Evolutionary conservation across 495 filamentous ascomycete genomes (phyloP).

Genomic region (Xylaria cubensis): DNA sequence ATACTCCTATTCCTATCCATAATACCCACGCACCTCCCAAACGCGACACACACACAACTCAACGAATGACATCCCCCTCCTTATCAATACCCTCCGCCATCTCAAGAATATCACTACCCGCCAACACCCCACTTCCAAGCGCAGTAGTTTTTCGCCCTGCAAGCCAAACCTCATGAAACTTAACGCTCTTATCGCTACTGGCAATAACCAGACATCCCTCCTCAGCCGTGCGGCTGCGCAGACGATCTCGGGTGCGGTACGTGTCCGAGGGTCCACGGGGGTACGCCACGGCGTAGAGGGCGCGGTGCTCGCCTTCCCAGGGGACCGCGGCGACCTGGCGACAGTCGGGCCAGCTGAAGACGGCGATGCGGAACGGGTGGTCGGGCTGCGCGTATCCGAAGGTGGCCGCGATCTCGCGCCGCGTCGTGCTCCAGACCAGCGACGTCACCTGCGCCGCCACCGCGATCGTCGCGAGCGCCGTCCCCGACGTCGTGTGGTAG

Average conservation of each 20-base stretch:
- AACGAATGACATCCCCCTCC: conserved; percentile 68
- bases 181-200: conserved; percentile 90
- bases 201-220: conserved; percentile 96
- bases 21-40: neutral
- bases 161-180: conserved; percentile 95
- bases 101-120: conserved; percentile 89
- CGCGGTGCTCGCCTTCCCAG: conserved; percentile 82
- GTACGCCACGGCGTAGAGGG: conserved; percentile 76
- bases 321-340: conserved; percentile 87
- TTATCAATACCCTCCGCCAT: conserved; percentile 83
- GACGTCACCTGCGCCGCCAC: conserved; percentile 93
- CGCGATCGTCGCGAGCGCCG: conserved; percentile 87
- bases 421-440: conserved; percentile 86
- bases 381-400: conserved; percentile 97
- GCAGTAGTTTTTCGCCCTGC: conserved; percentile 64
- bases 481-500: conserved; percentile 85
- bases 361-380: conserved; percentile 87
- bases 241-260: conserved; percentile 33
- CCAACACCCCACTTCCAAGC: conserved; percentile 70
- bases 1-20: neutral
- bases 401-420: conserved; percentile 87
- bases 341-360: conserved; percentile 96
- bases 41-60: conserved; percentile 18
- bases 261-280: conserved; percentile 63
- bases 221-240: conserved; percentile 63